phyloP scores from a whole-genome alignment of 2,329 filamentous ascomycete genomes.

The Trichoderma sp. region DNA sequence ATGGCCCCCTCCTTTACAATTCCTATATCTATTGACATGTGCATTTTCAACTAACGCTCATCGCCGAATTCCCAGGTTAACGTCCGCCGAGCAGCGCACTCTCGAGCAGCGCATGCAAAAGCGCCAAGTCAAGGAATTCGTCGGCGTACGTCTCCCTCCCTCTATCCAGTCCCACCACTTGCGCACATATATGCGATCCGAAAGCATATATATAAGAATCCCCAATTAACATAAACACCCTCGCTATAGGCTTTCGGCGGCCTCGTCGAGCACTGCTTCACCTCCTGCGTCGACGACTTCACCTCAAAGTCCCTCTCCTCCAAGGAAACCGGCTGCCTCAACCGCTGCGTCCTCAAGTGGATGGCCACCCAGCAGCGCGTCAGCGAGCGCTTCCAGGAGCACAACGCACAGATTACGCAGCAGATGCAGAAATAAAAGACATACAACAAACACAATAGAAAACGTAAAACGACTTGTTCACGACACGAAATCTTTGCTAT shows the following conservation, averaged over 20 bases:
- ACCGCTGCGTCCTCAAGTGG: constrained; percentile 94
- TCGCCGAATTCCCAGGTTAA: constrained; percentile 51
- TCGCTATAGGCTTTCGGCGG: constrained; percentile 37
- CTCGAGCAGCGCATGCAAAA: constrained; percentile 93
- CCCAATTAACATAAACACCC: background rate
- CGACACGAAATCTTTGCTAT: background rate
- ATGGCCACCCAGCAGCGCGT: constrained; percentile 88
- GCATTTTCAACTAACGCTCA: background rate
- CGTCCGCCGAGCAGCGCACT: constrained; percentile 79
- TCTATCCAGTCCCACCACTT: background rate
- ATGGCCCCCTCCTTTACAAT: background rate
- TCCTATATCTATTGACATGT: no score
- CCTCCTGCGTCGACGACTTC: constrained; percentile 97
- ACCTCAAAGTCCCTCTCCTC: constrained; percentile 89
- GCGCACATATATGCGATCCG: background rate
- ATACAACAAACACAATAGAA: background rate
- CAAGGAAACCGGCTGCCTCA: constrained; percentile 87
- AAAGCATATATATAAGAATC: background rate
- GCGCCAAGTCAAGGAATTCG: constrained; percentile 99
- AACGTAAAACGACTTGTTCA: background rate
- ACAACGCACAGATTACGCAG: constrained; percentile 59
- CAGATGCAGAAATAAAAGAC: constrained; percentile 44
- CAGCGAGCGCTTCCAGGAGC: constrained; percentile 81
- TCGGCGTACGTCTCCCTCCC: constrained; percentile 66
- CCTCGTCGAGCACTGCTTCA: constrained; percentile 82